Percentiles rank a stretch among this genome's conserved stretches.
Conservation (phyloP, 352 stramenopile genomes). For the Blastocystis sp. region DNA sequence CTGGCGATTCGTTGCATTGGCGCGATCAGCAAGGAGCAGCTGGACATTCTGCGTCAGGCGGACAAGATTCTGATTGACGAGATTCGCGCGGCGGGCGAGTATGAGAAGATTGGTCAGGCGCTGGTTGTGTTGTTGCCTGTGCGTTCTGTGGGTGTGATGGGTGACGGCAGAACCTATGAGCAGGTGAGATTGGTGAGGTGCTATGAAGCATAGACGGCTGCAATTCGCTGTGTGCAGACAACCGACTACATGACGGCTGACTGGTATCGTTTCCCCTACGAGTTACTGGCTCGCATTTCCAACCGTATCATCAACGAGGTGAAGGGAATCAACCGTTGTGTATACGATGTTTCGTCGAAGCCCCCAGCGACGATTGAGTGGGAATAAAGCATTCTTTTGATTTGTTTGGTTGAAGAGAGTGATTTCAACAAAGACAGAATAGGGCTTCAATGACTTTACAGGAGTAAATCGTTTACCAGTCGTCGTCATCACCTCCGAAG, state of each 20-base stretch:
- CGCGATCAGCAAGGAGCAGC: constrained; percentile 80
- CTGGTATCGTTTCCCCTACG: constrained; percentile 96
- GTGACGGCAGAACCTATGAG: constrained; percentile 90
- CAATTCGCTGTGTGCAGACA: constrained; percentile 89
- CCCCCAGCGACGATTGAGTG: constrained; percentile 97
- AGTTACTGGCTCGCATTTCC: constrained; percentile 86
- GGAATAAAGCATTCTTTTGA: too few species aligned
- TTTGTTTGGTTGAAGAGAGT: not conserved
- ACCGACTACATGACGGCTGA: constrained; percentile 99
- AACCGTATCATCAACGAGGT: constrained; percentile 97
- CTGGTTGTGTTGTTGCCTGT: constrained; percentile 91
- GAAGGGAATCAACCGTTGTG: constrained; percentile 89
- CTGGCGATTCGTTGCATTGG: constrained; percentile 92
- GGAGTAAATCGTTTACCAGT: constrained; percentile 23
- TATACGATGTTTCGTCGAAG: constrained; percentile 99
- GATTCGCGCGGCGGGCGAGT: constrained; percentile 83
- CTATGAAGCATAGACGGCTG: too few species aligned
- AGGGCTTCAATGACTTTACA: not conserved
- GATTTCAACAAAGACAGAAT: not conserved
- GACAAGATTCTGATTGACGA: constrained; percentile 95
- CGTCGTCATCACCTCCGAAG: constrained; percentile 39
- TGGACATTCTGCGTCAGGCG: constrained; percentile 87
- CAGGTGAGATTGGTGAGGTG: too few species aligned
- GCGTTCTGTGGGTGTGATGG: constrained; percentile 92
- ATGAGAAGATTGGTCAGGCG: constrained; percentile 93